Conservation (phyloP, 2,329 filamentous ascomycete genomes). For the Tolypocladium endophyticum region DNA sequence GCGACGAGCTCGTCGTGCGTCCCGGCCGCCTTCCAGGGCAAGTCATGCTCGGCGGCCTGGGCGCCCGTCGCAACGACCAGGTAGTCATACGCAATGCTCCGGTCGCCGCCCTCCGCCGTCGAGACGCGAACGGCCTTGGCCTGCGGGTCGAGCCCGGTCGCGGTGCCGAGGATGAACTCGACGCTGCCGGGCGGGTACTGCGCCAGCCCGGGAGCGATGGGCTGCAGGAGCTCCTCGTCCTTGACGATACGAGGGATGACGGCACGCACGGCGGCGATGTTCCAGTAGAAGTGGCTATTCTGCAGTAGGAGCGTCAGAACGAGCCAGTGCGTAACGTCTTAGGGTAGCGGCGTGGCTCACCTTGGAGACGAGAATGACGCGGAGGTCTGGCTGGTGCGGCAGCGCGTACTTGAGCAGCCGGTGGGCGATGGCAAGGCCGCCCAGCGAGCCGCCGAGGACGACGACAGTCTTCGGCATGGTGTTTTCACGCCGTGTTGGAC, state of each 20-base stretch:
- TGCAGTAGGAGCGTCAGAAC: conserved; percentile 11
- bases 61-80: conserved; percentile 48
- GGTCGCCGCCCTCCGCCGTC: conserved; percentile 11
- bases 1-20: conserved; percentile 32
- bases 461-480: conserved; percentile 41
- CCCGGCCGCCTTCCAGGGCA: conserved; percentile 43
- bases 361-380: conserved; percentile 46
- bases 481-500: neutral
- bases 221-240: conserved; percentile 38
- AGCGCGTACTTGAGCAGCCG: conserved; percentile 42
- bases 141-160: conserved; percentile 26
- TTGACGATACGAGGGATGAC: conserved; percentile 38
- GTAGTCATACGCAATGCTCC: conserved; percentile 38
- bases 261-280: conserved; percentile 44
- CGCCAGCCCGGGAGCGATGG: conserved; percentile 37
- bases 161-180: conserved; percentile 42
- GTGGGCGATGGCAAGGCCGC: conserved; percentile 42
- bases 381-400: conserved; percentile 32
- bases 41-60: conserved; percentile 23
- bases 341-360: conserved; percentile 18
- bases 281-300: conserved; percentile 50
- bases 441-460: conserved; percentile 43
- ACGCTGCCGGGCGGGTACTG: conserved; percentile 38
- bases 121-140: conserved; percentile 31
- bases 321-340: neutral